A percentile compares a stretch with the other conserved stretches of the same genome.
phyloP scores from a whole-genome alignment of 1,139 yeast species.

The Kodamaea fungicola region DNA sequence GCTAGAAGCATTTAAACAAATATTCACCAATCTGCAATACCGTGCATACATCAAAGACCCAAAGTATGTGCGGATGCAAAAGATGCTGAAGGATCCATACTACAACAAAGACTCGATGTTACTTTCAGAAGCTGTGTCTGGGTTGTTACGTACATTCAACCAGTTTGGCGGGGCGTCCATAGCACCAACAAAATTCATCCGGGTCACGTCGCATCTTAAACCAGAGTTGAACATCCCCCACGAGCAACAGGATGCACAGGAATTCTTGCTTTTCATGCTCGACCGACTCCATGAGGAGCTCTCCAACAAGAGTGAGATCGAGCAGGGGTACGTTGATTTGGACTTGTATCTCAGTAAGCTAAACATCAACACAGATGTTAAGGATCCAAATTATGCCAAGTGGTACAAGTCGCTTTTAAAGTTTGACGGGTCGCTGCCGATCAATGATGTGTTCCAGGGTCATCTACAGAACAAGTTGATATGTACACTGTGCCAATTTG shows the following conservation, averaged over 20 bases:
- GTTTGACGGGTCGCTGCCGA: slow-evolving; percentile 62
- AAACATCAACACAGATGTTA: slow-evolving; percentile 28
- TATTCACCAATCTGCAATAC: slow-evolving; percentile 42
- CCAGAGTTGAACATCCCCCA: slow-evolving; percentile 66
- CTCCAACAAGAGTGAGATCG: slow-evolving; percentile 25
- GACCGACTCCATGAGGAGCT: slow-evolving; percentile 71
- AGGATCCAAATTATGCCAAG: slow-evolving; percentile 45
- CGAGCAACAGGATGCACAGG: slow-evolving; percentile 81
- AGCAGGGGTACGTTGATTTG: slow-evolving; percentile 14
- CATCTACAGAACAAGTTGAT: slow-evolving; percentile 61
- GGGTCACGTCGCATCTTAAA: slow-evolving; percentile 49
- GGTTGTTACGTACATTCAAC: slow-evolving; percentile 40
- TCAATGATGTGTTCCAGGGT: slow-evolving; percentile 62
- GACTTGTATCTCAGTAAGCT: slow-evolving; percentile 29
- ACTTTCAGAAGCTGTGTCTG: slow-evolving; percentile 46
- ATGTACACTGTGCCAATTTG: slow-evolving; percentile 62
- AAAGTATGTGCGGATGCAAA: slow-evolving; percentile 19
- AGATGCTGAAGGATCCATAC: slow-evolving; percentile 19
- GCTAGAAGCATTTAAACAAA: slow-evolving; percentile 37
- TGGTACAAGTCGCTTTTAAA: slow-evolving; percentile 55
- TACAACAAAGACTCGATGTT: slow-evolving; percentile 28
- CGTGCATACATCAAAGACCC: slow-evolving; percentile 38
- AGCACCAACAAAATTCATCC: slow-evolving; percentile 61
- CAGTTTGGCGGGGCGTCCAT: slow-evolving; percentile 59
- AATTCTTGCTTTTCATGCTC: slow-evolving; percentile 60